These are phyloP conservation scores for Cladophialophora chaetospira DNA, from an alignment of 2,329 filamentous ascomycete genomes.

Conservation along the genomic window DNA sequence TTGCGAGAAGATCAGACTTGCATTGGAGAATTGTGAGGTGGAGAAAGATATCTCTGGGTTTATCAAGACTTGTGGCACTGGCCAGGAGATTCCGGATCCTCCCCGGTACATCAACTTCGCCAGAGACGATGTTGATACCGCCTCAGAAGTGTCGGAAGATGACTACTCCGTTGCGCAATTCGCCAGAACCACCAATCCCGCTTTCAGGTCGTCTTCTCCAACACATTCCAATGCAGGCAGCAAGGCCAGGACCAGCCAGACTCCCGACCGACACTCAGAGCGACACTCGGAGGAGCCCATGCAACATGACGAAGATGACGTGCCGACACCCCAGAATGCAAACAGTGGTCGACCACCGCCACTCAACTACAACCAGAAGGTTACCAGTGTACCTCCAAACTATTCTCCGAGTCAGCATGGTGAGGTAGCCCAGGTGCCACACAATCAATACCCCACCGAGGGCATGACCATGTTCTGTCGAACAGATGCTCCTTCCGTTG, in stretches of 20 bases:
- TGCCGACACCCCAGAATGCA: conserved; percentile 24
- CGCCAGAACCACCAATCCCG: conserved; percentile 89
- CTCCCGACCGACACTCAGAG: conserved; percentile 15
- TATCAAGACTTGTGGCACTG: conserved; percentile 85
- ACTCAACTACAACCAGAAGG: conserved; percentile 30
- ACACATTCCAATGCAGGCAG: conserved; percentile 84
- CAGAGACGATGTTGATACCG: conserved; percentile 80
- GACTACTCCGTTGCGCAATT: conserved; percentile 98
- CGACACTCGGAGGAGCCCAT: conserved; percentile 28
- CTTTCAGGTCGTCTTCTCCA: conserved; percentile 92
- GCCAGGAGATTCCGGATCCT: conserved; percentile 94
- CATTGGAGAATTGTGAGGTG: conserved; percentile 92
- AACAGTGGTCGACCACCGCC: conserved; percentile 33
- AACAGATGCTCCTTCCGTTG: conserved; percentile 68
- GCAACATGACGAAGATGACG: conserved; percentile 22
- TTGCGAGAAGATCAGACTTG: conserved; percentile 92
- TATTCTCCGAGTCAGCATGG: conserved; percentile 62
- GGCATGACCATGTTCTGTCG: conserved; percentile 98
- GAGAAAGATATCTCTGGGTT: conserved; percentile 90
- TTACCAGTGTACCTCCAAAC: conserved; percentile 43
- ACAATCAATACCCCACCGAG: conserved; percentile 91
- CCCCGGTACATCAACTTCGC: conserved; percentile 99
- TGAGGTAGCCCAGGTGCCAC: conserved; percentile 70
- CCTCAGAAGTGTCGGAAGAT: conserved; percentile 84
- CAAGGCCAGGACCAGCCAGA: conserved; percentile 15